phyloP scores from a whole-genome alignment of 2,329 filamentous ascomycete genomes.

The Corinectria fuckeliana region DNA sequence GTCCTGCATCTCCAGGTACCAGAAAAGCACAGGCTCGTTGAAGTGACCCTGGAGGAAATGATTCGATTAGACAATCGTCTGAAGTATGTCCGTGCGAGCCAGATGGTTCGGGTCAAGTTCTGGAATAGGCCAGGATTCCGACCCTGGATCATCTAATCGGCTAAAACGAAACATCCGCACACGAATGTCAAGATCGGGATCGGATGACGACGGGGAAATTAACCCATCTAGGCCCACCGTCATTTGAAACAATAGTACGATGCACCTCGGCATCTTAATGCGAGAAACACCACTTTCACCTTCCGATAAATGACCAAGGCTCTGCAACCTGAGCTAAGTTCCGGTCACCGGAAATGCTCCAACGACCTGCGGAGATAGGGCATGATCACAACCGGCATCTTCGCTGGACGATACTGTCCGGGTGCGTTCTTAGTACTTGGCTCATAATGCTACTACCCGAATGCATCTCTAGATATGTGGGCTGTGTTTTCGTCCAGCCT shows the following conservation, averaged over 20 bases:
- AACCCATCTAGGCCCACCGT: neutral
- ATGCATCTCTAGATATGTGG: neutral
- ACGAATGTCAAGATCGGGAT: neutral
- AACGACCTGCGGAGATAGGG: neutral
- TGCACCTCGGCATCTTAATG: neutral
- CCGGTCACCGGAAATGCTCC: neutral
- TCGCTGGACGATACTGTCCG: neutral
- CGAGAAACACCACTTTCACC: neutral
- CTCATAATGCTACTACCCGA: neutral
- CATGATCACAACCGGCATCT: neutral
- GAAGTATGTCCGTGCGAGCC: neutral
- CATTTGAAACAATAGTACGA: neutral
- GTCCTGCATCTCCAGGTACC: too few relatives aligned
- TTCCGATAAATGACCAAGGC: too few relatives aligned
- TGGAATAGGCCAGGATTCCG: neutral
- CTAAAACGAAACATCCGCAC: neutral
- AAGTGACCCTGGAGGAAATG: neutral
- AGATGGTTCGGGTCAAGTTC: neutral
- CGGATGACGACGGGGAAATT: neutral
- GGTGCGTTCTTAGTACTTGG: neutral
- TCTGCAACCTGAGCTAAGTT: too few relatives aligned
- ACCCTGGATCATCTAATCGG: neutral
- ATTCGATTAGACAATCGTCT: neutral
- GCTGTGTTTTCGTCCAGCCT: neutral
- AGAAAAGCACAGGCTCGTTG: neutral